Evolutionary conservation across 306 rosid species (phyloP).

Genomic region (Begonia peltatifolia): DNA sequence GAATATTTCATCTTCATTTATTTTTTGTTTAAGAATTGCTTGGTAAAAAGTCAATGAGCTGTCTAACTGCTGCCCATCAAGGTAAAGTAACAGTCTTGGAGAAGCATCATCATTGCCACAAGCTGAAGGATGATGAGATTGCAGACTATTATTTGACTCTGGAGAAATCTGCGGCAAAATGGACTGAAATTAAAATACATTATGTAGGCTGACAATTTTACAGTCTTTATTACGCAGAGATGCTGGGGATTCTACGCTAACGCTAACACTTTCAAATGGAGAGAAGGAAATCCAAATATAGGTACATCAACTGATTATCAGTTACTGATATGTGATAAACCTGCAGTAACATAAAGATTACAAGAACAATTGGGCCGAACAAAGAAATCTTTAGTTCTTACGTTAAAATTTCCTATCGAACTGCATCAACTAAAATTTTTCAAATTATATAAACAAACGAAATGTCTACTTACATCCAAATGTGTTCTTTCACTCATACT

Average conservation of each 20-base stretch:
- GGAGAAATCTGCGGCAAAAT: conserved; percentile 27
- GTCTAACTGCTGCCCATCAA: conserved; percentile 60
- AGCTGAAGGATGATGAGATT: conserved; percentile 25
- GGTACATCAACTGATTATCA: too few species aligned
- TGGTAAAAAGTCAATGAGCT: conserved; percentile 59
- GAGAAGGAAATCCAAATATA: too few species aligned
- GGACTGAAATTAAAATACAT: background rate
- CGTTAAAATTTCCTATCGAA: too few species aligned
- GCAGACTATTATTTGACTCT: conserved; percentile 28
- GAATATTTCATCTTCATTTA: conserved; percentile 46
- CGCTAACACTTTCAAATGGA: too few species aligned
- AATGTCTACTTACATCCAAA: conserved; percentile 23
- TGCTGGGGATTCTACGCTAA: too few species aligned
- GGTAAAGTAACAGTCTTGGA: conserved; percentile 49
- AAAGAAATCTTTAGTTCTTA: too few species aligned
- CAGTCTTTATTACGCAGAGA: too few species aligned
- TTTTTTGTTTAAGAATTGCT: conserved; percentile 55
- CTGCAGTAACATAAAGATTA: too few species aligned
- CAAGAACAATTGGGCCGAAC: too few species aligned
- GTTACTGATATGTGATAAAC: too few species aligned
- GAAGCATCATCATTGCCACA: conserved; percentile 29
- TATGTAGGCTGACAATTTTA: too few species aligned
- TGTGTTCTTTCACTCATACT: conserved; percentile 24
- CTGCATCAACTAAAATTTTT: too few species aligned
- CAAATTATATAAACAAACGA: background rate